Percentiles rank a stretch among this genome's conserved stretches.
Conservation (phyloP, 176 grass and related monocot species). For the Poa pratensis region DNA sequence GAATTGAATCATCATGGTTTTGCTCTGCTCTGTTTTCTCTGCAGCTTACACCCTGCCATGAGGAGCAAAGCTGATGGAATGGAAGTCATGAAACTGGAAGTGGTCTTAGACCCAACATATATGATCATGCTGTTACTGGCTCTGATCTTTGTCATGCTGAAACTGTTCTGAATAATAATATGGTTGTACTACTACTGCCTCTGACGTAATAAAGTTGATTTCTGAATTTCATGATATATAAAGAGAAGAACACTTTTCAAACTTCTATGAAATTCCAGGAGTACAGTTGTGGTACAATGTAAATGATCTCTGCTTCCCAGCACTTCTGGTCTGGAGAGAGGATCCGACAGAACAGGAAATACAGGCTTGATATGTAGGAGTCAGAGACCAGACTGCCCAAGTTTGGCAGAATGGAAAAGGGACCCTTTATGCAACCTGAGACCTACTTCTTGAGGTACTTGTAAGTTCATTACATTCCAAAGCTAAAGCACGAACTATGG, state of each 20-base stretch:
- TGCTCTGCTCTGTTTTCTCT: background rate
- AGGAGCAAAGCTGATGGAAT: conserved; percentile 23
- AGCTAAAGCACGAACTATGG: conserved; percentile 42
- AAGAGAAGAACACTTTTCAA: conserved; percentile 30
- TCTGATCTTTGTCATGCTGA: conserved; percentile 24
- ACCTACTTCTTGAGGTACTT: conserved; percentile 42
- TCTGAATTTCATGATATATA: background rate
- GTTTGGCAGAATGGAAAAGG: conserved; percentile 45
- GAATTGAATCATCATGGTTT: background rate
- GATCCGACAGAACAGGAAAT: conserved; percentile 35
- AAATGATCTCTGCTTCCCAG: conserved; percentile 55
- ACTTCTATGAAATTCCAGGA: conserved; percentile 32
- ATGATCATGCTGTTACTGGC: background rate
- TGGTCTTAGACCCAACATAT: background rate
- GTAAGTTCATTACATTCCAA: conserved; percentile 38
- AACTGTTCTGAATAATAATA: conserved; percentile 29
- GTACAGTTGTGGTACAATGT: conserved; percentile 39
- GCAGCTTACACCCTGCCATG: conserved; percentile 67
- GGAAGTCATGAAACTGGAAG: background rate
- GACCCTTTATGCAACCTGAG: conserved; percentile 51
- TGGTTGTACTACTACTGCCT: conserved; percentile 13
- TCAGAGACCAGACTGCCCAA: conserved; percentile 48
- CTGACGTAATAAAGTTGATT: conserved; percentile 39
- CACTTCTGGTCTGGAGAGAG: conserved; percentile 55
- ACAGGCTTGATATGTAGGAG: conserved; percentile 40